A percentile compares a stretch with the other conserved stretches of the same genome.
phyloP scores from a whole-genome alignment of 148 eudicot genomes.

The Linanthus parryae region DNA sequence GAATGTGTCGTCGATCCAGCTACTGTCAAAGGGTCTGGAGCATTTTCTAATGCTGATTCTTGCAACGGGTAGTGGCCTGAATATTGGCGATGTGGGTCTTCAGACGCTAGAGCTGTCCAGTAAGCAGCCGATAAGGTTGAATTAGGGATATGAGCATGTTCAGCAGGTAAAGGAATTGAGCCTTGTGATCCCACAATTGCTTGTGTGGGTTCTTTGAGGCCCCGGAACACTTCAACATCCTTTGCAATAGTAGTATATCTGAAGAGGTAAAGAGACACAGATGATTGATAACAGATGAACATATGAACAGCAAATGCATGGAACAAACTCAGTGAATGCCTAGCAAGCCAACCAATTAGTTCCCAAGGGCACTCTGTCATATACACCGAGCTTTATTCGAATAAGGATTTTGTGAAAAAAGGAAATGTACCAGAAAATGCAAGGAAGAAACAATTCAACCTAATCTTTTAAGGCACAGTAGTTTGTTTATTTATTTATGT shows the following conservation, averaged over 20 bases:
- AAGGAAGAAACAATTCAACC: too few species aligned
- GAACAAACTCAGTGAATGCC: too few species aligned
- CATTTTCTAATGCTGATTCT: background rate
- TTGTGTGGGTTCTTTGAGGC: background rate
- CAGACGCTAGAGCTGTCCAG: slow-evolving; percentile 6
- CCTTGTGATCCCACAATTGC: background rate
- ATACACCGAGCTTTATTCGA: too few species aligned
- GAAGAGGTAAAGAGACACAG: background rate
- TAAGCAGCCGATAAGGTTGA: slow-evolving; percentile 4
- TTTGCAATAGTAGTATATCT: background rate
- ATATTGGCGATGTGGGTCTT: slow-evolving; percentile 1
- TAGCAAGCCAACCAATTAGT: too few species aligned
- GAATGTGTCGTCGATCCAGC: background rate
- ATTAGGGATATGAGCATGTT: background rate
- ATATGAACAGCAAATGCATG: too few species aligned
- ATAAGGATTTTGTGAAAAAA: too few species aligned
- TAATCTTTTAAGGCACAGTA: too few species aligned
- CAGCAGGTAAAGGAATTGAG: background rate
- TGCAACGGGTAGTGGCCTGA: slow-evolving; percentile 9
- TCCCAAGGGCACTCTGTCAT: too few species aligned
- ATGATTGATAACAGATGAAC: slow-evolving; percentile 8
- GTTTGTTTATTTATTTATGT: too few species aligned
- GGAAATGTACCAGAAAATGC: too few species aligned
- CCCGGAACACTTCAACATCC: background rate
- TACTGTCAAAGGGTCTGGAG: background rate